phyloP scores from a whole-genome alignment of 2,329 filamentous ascomycete genomes.

The Clonostachys solani region DNA sequence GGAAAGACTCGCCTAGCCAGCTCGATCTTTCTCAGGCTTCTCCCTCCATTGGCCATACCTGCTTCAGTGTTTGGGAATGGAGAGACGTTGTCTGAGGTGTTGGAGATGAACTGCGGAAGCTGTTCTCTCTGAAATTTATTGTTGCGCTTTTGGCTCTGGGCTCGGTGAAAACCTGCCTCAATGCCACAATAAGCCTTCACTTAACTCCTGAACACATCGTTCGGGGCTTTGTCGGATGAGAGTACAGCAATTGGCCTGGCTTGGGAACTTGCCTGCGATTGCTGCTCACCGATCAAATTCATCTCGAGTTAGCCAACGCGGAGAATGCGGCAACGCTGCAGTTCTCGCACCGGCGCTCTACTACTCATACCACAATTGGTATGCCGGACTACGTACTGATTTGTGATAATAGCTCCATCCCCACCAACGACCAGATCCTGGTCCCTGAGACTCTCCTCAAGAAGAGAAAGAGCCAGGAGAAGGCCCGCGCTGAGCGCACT shows the following conservation, averaged over 20 bases:
- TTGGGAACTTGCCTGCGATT: background rate
- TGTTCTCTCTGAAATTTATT: conserved; percentile 75
- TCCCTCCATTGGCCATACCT: conserved; percentile 51
- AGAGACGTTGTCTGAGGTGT: conserved; percentile 67
- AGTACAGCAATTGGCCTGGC: background rate
- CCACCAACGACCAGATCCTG: conserved; percentile 91
- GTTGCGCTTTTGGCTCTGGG: conserved; percentile 34
- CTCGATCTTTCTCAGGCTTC: conserved; percentile 70
- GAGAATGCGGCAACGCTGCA: conserved; percentile 95
- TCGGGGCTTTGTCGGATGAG: conserved; percentile 79
- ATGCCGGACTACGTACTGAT: conserved; percentile 76
- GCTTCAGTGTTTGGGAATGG: conserved; percentile 40
- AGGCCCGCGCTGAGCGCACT: conserved; percentile 86
- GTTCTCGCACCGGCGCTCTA: conserved; percentile 83
- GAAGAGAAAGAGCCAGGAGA: conserved; percentile 99
- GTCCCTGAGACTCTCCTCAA: conserved; percentile 99
- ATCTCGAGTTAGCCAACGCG: conserved; percentile 82
- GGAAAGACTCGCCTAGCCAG: conserved; percentile 47
- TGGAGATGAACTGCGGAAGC: conserved; percentile 64
- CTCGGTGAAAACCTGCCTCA: background rate
- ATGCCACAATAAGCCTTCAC: conserved; percentile 24
- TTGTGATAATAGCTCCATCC: conserved; percentile 67
- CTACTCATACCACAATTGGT: conserved; percentile 27
- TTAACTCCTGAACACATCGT: conserved; percentile 29
- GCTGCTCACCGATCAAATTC: conserved; percentile 73